Evolutionary conservation across 1,284 basidiomycete species (phyloP).

Genomic region (Ustilago cynodontis): DNA sequence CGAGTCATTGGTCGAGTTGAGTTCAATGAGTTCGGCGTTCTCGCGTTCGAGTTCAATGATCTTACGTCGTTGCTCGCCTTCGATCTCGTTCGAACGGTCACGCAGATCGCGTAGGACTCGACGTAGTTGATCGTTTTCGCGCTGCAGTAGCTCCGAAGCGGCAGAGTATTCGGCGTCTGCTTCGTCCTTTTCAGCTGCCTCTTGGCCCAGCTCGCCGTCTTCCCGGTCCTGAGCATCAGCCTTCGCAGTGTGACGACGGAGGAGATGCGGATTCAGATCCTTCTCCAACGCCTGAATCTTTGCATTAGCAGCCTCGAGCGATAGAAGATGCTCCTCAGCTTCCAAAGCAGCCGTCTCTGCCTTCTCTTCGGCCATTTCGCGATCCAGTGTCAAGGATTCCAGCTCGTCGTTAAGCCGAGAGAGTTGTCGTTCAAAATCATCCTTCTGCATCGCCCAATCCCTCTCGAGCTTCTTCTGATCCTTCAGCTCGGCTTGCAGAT

Average conservation of each 20-base stretch:
- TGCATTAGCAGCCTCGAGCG: conserved; percentile 80
- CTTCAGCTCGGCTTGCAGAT: conserved; percentile 57
- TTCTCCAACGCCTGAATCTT: conserved; percentile 60
- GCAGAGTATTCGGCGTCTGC: conserved; percentile 34
- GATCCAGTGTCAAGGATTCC: conserved; percentile 94
- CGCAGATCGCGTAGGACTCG: conserved; percentile 78
- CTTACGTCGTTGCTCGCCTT: conserved; percentile 83
- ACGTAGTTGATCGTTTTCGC: conserved; percentile 93
- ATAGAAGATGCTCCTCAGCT: conserved; percentile 84
- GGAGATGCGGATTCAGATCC: conserved; percentile 44
- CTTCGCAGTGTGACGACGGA: conserved; percentile 16
- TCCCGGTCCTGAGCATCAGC: conserved; percentile 71
- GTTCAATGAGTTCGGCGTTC: conserved; percentile 71
- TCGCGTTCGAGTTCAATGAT: conserved; percentile 92
- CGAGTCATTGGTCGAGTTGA: conserved; percentile 48
- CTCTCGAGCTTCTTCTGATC: conserved; percentile 61
- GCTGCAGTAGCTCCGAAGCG: conserved; percentile 83
- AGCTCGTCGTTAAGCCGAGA: conserved; percentile 86
- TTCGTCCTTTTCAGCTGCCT: conserved; percentile 13
- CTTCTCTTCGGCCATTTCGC: conserved; percentile 95
- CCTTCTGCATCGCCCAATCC: conserved; percentile 55
- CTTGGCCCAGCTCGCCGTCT: conserved; percentile 14
- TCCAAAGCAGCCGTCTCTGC: conserved; percentile 85
- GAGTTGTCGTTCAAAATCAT: conserved; percentile 71
- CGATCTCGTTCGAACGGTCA: conserved; percentile 77